Percentiles rank a stretch among this genome's conserved stretches.
These are phyloP conservation scores for Przewalskia tangutica DNA, from an alignment of 257 asterid species.

Conservation along the genomic window DNA sequence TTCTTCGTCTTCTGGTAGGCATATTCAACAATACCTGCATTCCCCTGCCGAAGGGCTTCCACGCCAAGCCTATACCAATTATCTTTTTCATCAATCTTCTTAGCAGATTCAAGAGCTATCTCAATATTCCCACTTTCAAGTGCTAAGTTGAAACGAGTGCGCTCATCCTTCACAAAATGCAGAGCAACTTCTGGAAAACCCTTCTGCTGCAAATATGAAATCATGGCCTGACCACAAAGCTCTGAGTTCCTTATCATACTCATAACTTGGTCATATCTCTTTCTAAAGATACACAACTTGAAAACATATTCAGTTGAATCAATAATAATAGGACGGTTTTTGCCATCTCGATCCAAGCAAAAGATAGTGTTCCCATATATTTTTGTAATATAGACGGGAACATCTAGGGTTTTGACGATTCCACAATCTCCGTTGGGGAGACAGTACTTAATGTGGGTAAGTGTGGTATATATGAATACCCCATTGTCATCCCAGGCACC, in stretches of 20 bases:
- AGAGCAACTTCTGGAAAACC: constrained; percentile 98
- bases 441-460: constrained; percentile 93
- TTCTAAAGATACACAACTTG: constrained; percentile 61
- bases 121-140: constrained; percentile 91
- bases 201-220: constrained; percentile 95
- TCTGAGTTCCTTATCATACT: constrained; percentile 87
- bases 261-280: constrained; percentile 91
- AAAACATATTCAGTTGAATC: constrained; percentile 86
- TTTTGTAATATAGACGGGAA: constrained; percentile 81
- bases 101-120: constrained; percentile 84
- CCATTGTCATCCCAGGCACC: constrained; percentile 99
- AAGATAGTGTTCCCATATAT: constrained; percentile 75
- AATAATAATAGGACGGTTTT: constrained; percentile 74
- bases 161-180: constrained; percentile 93
- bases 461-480: constrained; percentile 78
- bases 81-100: constrained; percentile 84
- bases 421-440: constrained; percentile 97
- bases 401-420: constrained; percentile 82
- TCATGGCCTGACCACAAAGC: constrained; percentile 98
- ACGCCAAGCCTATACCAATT: constrained; percentile 89
- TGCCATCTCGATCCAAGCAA: constrained; percentile 96
- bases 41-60: constrained; percentile 98
- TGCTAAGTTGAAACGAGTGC: constrained; percentile 79
- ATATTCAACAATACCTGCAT: constrained; percentile 83
- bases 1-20: constrained; percentile 87